phyloP scores from a whole-genome alignment of 2,329 filamentous ascomycete genomes.

The Graphilbum sp. region DNA sequence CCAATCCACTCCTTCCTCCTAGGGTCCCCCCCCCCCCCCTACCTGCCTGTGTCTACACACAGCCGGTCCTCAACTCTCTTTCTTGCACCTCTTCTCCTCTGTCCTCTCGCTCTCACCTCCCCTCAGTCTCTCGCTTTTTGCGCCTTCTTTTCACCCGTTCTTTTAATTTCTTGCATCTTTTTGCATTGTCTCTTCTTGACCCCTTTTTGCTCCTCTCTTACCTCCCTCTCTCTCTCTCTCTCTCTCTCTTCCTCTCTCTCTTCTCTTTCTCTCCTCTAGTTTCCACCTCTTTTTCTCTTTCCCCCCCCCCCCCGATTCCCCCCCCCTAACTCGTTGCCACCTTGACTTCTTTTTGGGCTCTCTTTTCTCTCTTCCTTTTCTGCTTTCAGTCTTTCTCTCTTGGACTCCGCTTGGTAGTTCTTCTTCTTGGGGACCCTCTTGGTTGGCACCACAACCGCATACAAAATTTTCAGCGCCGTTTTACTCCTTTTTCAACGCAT shows the following conservation, averaged over 20 bases:
- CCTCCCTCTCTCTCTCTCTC: constrained; percentile 1
- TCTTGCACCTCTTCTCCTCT: constrained; percentile 4
- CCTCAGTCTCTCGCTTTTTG: constrained; percentile 8
- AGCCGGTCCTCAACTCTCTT: background rate
- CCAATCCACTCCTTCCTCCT: constrained; percentile 8
- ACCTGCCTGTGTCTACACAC: constrained; percentile 2
- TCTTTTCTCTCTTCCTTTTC: constrained; percentile 14
- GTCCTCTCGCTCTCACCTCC: constrained; percentile 1
- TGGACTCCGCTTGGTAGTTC: background rate
- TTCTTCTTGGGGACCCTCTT: background rate
- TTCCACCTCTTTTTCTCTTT: background rate
- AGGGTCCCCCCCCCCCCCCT: background rate
- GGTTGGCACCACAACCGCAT: background rate
- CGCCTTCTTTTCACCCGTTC: constrained; percentile 1
- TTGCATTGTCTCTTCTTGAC: constrained; percentile 1
- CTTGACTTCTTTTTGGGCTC: constrained; percentile 15
- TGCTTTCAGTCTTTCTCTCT: constrained; percentile 11
- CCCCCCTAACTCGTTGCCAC: background rate
- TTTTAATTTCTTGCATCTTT: too few species aligned
- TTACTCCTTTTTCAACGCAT: background rate
- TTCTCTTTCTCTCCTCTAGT: background rate
- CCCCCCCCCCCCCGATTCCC: background rate
- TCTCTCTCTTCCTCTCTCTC: constrained; percentile 1
- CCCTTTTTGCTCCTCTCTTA: constrained; percentile 7
- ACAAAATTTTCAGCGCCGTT: background rate